phyloP scores from a whole-genome alignment of 2,329 filamentous ascomycete genomes.

The Zymoseptoria ardabiliae region DNA sequence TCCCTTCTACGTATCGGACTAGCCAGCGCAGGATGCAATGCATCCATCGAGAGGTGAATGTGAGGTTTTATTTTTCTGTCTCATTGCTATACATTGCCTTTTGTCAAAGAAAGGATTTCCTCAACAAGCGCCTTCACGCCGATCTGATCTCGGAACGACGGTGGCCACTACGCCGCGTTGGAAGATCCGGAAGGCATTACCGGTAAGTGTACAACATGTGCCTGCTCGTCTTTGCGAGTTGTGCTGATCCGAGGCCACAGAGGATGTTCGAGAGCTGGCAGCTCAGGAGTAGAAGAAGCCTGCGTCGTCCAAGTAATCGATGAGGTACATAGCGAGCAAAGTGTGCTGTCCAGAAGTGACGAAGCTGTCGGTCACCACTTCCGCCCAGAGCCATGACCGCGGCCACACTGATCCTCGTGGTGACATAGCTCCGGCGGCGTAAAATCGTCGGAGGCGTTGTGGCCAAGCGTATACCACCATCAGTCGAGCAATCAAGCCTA shows the following conservation, averaged over 20 bases:
- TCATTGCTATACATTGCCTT: not conserved
- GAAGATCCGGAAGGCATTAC: conserved; percentile 25
- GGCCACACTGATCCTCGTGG: no score
- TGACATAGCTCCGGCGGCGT: no score
- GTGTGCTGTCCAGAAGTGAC: no score
- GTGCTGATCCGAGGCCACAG: not conserved
- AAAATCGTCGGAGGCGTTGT: no score
- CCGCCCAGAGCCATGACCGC: no score
- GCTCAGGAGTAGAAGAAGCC: conserved; percentile 10
- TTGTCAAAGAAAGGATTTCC: not conserved
- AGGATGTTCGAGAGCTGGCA: conserved; percentile 12
- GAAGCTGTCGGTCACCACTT: no score
- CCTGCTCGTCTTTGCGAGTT: not conserved
- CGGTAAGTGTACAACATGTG: not conserved
- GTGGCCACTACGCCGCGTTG: conserved; percentile 24
- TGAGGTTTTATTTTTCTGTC: not conserved
- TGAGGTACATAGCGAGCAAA: no score
- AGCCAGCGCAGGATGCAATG: not conserved
- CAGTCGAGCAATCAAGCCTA: no score
- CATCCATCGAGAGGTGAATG: not conserved
- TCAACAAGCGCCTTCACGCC: not conserved
- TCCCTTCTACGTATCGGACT: not conserved
- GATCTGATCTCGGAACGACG: conserved; percentile 12
- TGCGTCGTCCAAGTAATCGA: not conserved
- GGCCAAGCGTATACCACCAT: not conserved